Conservation (phyloP, 208 protist species). For the Trypanosoma avium region DNA sequence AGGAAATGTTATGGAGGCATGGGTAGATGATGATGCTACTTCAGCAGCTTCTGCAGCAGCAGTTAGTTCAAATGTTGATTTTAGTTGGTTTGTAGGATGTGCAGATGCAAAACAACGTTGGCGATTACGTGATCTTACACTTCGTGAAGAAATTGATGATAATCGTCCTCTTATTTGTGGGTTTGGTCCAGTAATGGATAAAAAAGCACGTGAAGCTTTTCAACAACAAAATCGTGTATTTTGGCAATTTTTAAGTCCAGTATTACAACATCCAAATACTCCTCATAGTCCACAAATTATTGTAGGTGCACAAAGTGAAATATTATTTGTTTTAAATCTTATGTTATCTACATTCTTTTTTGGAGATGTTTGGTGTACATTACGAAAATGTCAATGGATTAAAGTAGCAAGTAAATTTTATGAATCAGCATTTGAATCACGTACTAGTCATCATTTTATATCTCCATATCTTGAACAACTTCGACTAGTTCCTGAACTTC, state of each 20-base stretch:
- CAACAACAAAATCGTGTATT: slow-evolving; percentile 19
- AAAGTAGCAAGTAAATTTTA: slow-evolving; percentile 53
- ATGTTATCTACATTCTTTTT: slow-evolving; percentile 80
- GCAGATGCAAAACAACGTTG: slow-evolving; percentile 65
- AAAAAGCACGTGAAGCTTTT: slow-evolving; percentile 20
- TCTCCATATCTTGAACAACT: slow-evolving; percentile 20
- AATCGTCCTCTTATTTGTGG: slow-evolving; percentile 38
- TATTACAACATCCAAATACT: slow-evolving; percentile 11
- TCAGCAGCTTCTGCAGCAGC: slow-evolving; percentile 9
- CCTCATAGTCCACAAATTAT: slow-evolving; percentile 31
- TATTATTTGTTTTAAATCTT: slow-evolving; percentile 78
- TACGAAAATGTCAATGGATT: slow-evolving; percentile 55
- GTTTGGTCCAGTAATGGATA: slow-evolving; percentile 27
- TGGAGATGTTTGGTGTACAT: slow-evolving; percentile 58
- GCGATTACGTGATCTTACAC: slow-evolving; percentile 56
- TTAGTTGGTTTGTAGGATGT: slow-evolving; percentile 69
- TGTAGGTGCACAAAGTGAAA: slow-evolving; percentile 78
- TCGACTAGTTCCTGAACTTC: background rate
- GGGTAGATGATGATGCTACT: slow-evolving; percentile 7
- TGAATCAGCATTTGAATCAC: slow-evolving; percentile 52
- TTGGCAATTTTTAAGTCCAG: slow-evolving; percentile 18
- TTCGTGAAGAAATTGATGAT: slow-evolving; percentile 59
- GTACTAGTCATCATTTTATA: background rate
- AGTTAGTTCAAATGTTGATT: slow-evolving; percentile 38
- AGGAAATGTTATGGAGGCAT: background rate